Base-by-base conservation (phyloP, 768 basidiomycete species). In the Floccularia luteovirens region DNA sequence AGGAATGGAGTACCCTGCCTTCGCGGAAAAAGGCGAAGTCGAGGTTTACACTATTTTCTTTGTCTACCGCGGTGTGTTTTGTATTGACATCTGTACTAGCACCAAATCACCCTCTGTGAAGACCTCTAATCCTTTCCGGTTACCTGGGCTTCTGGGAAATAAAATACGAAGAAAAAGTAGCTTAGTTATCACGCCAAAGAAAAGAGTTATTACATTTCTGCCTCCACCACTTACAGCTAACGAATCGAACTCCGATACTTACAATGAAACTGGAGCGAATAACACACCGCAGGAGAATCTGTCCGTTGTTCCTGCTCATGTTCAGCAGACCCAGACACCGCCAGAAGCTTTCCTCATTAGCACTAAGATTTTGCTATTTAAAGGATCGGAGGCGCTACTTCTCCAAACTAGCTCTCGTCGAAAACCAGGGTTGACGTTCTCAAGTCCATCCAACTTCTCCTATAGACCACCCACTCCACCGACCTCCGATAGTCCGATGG, bases 1-100 rank as follows among this genome's bases (percentile, higher is more conserved):
- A 63, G 36, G 48, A 56, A 14, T 68, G 65, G 65, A 58, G 53
- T 16, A 66, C 66, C 1, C 45, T 68, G 10, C 60, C 60, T 3
- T n/a, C 42, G 3, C 51, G 55, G 16, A 66, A 61, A 47, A 62
- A 55, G 42, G 30, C 28, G 5, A 63, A 61, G 25, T 24, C 36
- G 5, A 53, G 41, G 58, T 57, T 8, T 30, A 14, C 14, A 14
- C 10, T 30, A 10, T 30, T 30, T 8, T 14, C 27, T 30, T 10
- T 30, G 27, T 8, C 8, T 14, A 14, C 14, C 27, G 14, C n/a
- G n/a, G n/a, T n/a, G 14, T 14, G 10, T 30, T 14, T 30, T 14
- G 14, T 10, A 30, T 10, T 30, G 27, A 8, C 27, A 30, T 30
- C 27, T 14, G 27, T 30, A 14, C 27, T 10, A 30, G 14, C 8